These are phyloP conservation scores for Diaporthe longicolla DNA, from an alignment of 2,329 filamentous ascomycete species.

Conservation along the genomic window DNA sequence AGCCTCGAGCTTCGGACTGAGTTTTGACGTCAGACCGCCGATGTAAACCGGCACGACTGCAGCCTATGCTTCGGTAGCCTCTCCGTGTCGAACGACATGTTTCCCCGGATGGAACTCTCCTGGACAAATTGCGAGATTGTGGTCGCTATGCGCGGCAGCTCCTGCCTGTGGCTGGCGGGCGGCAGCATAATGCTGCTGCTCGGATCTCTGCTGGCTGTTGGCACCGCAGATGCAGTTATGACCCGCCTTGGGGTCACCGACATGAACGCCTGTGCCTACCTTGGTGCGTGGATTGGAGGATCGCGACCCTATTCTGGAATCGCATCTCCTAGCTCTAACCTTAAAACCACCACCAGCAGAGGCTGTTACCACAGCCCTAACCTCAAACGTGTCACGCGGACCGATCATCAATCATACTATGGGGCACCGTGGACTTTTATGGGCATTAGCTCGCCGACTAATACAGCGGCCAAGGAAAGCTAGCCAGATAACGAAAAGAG, in stretches of 20 bases:
- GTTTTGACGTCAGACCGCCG: conserved; percentile 33
- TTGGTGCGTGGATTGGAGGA: conserved; percentile 21
- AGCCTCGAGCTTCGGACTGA: conserved; percentile 29
- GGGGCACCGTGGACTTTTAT: conserved; percentile 14
- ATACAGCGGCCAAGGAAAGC: conserved; percentile 17
- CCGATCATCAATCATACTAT: conserved; percentile 11
- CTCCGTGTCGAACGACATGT: conserved; percentile 2
- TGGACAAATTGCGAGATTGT: conserved; percentile 9
- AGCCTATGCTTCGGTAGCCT: conserved; percentile 32
- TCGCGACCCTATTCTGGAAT: conserved; percentile 21
- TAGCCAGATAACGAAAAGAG: conserved; percentile 3
- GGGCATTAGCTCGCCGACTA: conserved; percentile 29
- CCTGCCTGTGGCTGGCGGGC: background rate
- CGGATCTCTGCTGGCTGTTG: background rate
- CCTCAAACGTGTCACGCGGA: conserved; percentile 32
- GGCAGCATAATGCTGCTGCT: conserved; percentile 14
- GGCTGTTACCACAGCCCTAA: conserved; percentile 31
- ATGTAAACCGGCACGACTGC: background rate
- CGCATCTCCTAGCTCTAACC: conserved; percentile 21
- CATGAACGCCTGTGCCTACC: conserved; percentile 24
- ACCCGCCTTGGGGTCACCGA: background rate
- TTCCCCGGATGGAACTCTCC: conserved; percentile 14
- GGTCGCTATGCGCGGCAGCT: conserved; percentile 31
- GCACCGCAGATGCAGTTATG: background rate
- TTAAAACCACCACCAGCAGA: conserved; percentile 27